phyloP scores from a whole-genome alignment of 108 stramenopile genomes.

The Schizochytrium sp. region DNA sequence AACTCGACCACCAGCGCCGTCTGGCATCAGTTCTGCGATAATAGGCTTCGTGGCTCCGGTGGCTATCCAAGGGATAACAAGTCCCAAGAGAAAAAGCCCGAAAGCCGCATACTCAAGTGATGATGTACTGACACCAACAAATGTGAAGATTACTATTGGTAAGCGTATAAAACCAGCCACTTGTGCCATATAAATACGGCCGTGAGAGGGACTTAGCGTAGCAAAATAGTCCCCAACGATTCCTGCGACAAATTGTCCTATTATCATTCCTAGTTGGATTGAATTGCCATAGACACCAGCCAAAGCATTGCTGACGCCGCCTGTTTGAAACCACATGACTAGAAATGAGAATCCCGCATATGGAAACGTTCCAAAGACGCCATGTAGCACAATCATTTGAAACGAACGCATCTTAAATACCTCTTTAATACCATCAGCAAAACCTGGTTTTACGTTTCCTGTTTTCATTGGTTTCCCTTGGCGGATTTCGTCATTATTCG shows the following conservation, averaged over 20 bases:
- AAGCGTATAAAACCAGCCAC: background rate
- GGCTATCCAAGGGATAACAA: constrained; percentile 55
- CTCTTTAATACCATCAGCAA: background rate
- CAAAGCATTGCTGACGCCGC: background rate
- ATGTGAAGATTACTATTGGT: background rate
- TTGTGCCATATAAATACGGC: constrained; percentile 48
- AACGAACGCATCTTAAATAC: constrained; percentile 34
- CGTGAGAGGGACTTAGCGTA: background rate
- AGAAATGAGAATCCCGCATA: constrained; percentile 31
- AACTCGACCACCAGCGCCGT: background rate
- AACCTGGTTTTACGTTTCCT: background rate
- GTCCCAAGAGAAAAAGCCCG: constrained; percentile 10
- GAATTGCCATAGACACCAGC: constrained; percentile 35
- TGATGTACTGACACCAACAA: background rate
- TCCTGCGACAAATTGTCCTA: constrained; percentile 11
- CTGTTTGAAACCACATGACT: constrained; percentile 53
- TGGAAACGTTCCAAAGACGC: constrained; percentile 48
- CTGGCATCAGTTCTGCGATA: constrained; percentile 31
- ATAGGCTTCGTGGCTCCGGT: constrained; percentile 39
- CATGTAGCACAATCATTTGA: constrained; percentile 44
- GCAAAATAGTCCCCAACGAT: constrained; percentile 44
- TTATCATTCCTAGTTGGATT: constrained; percentile 11
- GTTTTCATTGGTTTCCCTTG: background rate
- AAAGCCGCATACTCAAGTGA: background rate
- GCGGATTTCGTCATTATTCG: background rate